Conservation (phyloP, 2,329 filamentous ascomycete species). For the Akanthomyces uredinophilus region DNA sequence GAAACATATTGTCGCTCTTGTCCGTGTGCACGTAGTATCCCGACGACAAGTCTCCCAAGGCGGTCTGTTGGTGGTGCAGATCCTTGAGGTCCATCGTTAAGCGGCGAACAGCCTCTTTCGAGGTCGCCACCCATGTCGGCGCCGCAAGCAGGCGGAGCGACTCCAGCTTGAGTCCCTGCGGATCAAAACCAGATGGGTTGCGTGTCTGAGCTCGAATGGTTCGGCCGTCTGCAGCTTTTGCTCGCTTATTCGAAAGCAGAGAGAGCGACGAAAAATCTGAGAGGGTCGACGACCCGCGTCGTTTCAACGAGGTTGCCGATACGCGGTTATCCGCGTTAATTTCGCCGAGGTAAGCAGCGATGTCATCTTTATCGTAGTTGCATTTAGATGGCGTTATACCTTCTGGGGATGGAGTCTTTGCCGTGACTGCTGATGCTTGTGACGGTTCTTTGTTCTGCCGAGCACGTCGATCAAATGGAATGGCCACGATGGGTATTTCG, state of each 20-base stretch:
- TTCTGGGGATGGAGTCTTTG: neutral
- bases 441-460: neutral
- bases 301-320: neutral
- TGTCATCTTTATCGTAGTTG: neutral
- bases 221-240: neutral
- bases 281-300: neutral
- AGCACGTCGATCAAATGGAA: constrained; percentile 17
- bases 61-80: constrained; percentile 59
- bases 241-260: neutral
- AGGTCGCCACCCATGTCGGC: constrained; percentile 59
- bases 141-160: constrained; percentile 25
- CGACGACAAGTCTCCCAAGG: constrained; percentile 56
- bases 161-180: neutral
- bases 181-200: neutral
- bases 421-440: no score
- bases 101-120: constrained; percentile 58
- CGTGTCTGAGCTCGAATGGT: neutral
- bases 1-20: constrained; percentile 69
- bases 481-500: constrained; percentile 25
- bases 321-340: neutral
- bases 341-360: neutral
- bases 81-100: constrained; percentile 52
- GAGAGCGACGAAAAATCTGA: neutral
- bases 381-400: neutral
- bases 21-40: constrained; percentile 77